These are phyloP conservation scores for Trichosporon asahii DNA, from an alignment of 1,284 basidiomycete genomes.

Conservation along the genomic window DNA sequence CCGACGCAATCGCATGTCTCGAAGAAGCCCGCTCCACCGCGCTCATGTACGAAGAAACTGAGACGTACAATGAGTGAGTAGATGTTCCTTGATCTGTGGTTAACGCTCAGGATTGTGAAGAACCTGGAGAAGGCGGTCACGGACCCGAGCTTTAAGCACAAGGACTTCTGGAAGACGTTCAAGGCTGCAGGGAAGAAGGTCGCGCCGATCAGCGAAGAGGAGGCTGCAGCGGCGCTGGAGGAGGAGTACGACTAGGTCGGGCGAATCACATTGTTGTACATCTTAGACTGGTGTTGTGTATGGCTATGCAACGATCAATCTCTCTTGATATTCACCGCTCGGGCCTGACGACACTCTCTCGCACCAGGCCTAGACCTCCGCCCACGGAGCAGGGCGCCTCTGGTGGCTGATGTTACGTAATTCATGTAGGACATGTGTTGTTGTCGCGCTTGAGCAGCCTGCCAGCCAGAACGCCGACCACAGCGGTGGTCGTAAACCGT, in stretches of 20 bases:
- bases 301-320: neutral
- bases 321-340: neutral
- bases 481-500: no score
- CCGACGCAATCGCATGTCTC: slow-evolving; percentile 72
- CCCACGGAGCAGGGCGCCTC: neutral
- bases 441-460: no score
- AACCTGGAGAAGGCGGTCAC: slow-evolving; percentile 39
- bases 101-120: slow-evolving; percentile 32
- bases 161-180: slow-evolving; percentile 50
- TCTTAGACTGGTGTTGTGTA: neutral
- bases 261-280: neutral
- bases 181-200: slow-evolving; percentile 37
- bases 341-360: neutral
- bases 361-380: neutral
- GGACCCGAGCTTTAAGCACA: slow-evolving; percentile 43
- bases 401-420: neutral
- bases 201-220: slow-evolving; percentile 38
- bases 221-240: slow-evolving; percentile 46
- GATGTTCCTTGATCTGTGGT: neutral
- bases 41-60: slow-evolving; percentile 53
- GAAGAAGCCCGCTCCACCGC: slow-evolving; percentile 62
- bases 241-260: slow-evolving; percentile 20
- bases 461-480: no score
- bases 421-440: no score
- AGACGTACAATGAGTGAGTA: slow-evolving; percentile 49